Conservation (phyloP, 2,329 filamentous ascomycete genomes). For the Clarireedia paspali region DNA sequence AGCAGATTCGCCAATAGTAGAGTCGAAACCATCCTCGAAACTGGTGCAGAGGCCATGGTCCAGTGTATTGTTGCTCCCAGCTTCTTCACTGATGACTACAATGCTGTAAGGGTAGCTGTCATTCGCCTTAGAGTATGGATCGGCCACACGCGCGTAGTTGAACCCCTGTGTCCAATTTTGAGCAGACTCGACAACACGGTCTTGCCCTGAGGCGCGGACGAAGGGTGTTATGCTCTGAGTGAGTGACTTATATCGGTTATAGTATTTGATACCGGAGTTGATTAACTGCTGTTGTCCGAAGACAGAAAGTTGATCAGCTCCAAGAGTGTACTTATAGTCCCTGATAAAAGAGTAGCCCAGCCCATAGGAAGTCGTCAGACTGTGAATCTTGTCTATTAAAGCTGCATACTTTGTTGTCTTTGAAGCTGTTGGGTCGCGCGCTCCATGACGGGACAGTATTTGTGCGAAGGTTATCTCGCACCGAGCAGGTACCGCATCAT, state of each 20-base stretch:
- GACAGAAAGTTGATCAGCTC: conserved; percentile 58
- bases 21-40: conserved; percentile 56
- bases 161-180: conserved; percentile 70
- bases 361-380: conserved; percentile 45
- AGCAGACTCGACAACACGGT: conserved; percentile 67
- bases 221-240: conserved; percentile 55
- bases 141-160: conserved; percentile 39
- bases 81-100: conserved; percentile 61
- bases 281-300: conserved; percentile 65
- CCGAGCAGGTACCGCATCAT: conserved; percentile 49
- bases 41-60: conserved; percentile 63
- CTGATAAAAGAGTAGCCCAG: conserved; percentile 61
- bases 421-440: conserved; percentile 65
- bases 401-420: conserved; percentile 59
- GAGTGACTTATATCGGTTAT: conserved; percentile 60
- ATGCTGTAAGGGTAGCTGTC: conserved; percentile 46
- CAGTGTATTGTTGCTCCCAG: conserved; percentile 71
- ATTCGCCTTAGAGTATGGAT: conserved; percentile 30
- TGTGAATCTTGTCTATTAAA: conserved; percentile 60
- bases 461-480: conserved; percentile 76
- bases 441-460: conserved; percentile 76
- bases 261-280: conserved; percentile 71
- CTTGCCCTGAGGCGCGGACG: conserved; percentile 60
- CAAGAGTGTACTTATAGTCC: conserved; percentile 63
- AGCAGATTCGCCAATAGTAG: conserved; percentile 40